A percentile compares a stretch with the other conserved stretches of the same genome.
Evolutionary conservation across 495 filamentous ascomycete genomes (phyloP).

Genomic region (Xanthoparmelia taractica): DNA sequence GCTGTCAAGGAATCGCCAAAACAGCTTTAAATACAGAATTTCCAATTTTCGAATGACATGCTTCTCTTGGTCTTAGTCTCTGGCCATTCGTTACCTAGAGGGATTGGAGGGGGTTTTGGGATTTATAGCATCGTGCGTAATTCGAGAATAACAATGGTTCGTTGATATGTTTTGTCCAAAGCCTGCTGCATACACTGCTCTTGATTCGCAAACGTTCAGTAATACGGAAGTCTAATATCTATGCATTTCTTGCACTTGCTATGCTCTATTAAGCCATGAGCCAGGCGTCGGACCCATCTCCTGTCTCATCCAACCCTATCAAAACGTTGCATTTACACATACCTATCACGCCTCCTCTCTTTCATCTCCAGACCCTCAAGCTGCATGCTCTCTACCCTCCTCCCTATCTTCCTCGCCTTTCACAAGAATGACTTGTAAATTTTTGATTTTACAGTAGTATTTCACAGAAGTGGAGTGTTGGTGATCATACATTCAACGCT

Average conservation of each 20-base stretch:
- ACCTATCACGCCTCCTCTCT: neutral
- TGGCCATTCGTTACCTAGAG: conserved; percentile 6
- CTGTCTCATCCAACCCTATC: neutral
- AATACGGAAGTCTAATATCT: neutral
- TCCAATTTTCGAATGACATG: conserved; percentile 15
- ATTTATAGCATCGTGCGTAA: conserved; percentile 8
- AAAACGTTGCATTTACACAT: neutral
- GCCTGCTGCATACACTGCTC: neutral
- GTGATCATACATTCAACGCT: conserved; percentile 12
- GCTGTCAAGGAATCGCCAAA: conserved; percentile 3
- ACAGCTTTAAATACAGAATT: conserved; percentile 8
- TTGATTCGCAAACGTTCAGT: neutral
- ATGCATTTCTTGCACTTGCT: neutral
- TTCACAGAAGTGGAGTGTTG: conserved; percentile 11
- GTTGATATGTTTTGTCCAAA: neutral
- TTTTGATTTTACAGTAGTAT: neutral
- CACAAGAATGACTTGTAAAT: neutral
- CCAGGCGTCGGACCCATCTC: neutral
- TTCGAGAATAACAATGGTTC: neutral
- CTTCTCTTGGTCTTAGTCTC: conserved; percentile 7
- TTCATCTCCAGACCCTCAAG: neutral
- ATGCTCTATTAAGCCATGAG: neutral
- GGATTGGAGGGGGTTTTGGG: conserved; percentile 1
- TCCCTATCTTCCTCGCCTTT: neutral
- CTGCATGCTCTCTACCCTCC: neutral